Evolutionary conservation across 148 eudicot species (phyloP), one percentile per base, ranked within the genome.

Genomic region (Arctostaphylos glauca): DNA sequence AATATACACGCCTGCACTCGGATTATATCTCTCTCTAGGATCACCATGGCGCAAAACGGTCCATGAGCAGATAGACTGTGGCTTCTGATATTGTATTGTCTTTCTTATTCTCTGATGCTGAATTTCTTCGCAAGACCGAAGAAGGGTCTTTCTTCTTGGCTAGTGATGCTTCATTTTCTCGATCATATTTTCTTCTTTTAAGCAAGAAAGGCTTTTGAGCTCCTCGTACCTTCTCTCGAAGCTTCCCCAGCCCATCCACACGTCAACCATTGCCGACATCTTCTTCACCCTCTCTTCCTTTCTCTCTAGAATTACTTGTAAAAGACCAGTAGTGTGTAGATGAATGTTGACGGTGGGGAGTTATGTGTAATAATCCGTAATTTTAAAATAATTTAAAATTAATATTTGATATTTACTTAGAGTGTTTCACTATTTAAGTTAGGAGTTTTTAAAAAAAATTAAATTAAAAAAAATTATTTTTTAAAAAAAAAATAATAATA

Each of bases 21-120:
- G 50, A 43, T 15, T 52, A 46, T 82, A 15, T 55, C 59, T 25
- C 60, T 21, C 25, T 6, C 53, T 48, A 18, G 77, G 21, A 21
- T 50, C 84, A 93, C 9, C 88, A 89, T 0, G 94, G 93, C 5
- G 85, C 91, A 88, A 93, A 93, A 18, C 91, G 92, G 83, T 93
- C 97, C 86, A 93, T 88, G 82, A 91, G 91, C 89, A 92, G 75
- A 31, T 81, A 87, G 47, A 93, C 74, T 7, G 91, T 89, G 46
- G 86, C 86, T 78, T 93, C 97, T 2, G 97, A 89, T 6, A 90
- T 80, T 5, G 85, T 68, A 56, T 79, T 74, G 9, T 83, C 87
- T 74, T 82, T 59, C 16, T 78, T 67, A 25, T 21, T 62, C 53
- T 62, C 70, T 48, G 14, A 21, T 13, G 13, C 19, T 5, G 78